phyloP scores from a whole-genome alignment of 1,284 basidiomycete genomes.

The Leccinum solheimii region DNA sequence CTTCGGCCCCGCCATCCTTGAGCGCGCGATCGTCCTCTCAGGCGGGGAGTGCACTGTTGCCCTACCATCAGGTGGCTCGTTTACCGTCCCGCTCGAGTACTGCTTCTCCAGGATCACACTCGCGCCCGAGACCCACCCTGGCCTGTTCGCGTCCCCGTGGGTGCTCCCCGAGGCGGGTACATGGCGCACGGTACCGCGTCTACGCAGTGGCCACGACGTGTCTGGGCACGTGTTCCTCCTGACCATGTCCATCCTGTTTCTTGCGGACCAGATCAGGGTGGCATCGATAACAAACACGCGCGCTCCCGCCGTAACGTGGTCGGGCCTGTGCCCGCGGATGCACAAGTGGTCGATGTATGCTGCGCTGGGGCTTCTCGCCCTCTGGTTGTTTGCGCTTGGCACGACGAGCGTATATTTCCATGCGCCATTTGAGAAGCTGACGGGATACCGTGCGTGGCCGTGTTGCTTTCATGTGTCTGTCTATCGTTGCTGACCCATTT shows the following conservation, averaged over 20 bases:
- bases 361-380: conserved; percentile 52
- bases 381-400: conserved; percentile 77
- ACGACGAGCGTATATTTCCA: conserved; percentile 93
- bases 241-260: no score
- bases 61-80: conserved; percentile 55
- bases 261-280: no score
- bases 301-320: no score
- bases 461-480: background rate
- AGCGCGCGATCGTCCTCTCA: conserved; percentile 71
- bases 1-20: conserved; percentile 84
- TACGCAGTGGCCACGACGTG: no score
- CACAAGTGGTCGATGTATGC: conserved; percentile 1
- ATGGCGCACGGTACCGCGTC: no score
- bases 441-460: conserved; percentile 71
- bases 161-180: no score
- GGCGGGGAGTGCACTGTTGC: conserved; percentile 81
- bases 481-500: conserved; percentile 9
- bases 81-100: conserved; percentile 58
- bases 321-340: no score
- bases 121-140: conserved; percentile 38
- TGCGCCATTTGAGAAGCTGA: conserved; percentile 82
- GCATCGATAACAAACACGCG: no score
- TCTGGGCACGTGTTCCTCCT: no score
- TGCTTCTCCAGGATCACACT: conserved; percentile 57
- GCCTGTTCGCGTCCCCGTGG: no score